Evolutionary conservation across 371 early-diverging fungal genomes (phyloP).

Genomic region (Syncephalastrum contaminatum): DNA sequence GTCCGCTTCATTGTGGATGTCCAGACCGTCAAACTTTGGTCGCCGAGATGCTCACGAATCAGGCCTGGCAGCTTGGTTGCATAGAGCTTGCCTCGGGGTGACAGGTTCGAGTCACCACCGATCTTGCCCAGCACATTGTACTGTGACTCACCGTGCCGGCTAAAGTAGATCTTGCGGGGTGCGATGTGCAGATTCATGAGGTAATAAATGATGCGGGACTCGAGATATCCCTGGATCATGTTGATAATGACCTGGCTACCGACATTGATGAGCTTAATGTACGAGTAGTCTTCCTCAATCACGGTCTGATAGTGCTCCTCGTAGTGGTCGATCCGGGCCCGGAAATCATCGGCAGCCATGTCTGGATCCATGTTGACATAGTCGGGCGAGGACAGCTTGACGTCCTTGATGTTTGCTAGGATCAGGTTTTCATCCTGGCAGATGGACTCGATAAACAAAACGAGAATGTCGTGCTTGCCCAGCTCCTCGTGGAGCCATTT

Average conservation of each 20-base stretch:
- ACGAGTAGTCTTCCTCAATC: conserved; percentile 74
- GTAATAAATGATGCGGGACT: conserved; percentile 94
- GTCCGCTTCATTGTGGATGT: conserved; percentile 93
- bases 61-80: conserved; percentile 80
- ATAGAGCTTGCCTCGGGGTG: conserved; percentile 83
- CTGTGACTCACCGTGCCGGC: conserved; percentile 90
- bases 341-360: conserved; percentile 74
- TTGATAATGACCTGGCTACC: conserved; percentile 89
- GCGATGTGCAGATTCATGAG: conserved; percentile 98
- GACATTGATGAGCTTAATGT: conserved; percentile 93
- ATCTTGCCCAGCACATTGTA: conserved; percentile 86
- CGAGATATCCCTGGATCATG: conserved; percentile 90
- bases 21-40: conserved; percentile 84
- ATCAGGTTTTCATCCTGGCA: conserved; percentile 90
- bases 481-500: conserved; percentile 66
- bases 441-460: conserved; percentile 94
- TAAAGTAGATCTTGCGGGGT: conserved; percentile 90
- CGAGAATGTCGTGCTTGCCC: conserved; percentile 73
- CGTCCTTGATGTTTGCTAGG: conserved; percentile 89
- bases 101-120: conserved; percentile 93
- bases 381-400: conserved; percentile 94
- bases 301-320: conserved; percentile 88
- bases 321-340: conserved; percentile 87
- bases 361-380: conserved; percentile 73
- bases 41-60: conserved; percentile 69